These are phyloP conservation scores for Lachancea sp. DNA, from an alignment of 805 yeast genomes.

Conservation along the genomic window DNA sequence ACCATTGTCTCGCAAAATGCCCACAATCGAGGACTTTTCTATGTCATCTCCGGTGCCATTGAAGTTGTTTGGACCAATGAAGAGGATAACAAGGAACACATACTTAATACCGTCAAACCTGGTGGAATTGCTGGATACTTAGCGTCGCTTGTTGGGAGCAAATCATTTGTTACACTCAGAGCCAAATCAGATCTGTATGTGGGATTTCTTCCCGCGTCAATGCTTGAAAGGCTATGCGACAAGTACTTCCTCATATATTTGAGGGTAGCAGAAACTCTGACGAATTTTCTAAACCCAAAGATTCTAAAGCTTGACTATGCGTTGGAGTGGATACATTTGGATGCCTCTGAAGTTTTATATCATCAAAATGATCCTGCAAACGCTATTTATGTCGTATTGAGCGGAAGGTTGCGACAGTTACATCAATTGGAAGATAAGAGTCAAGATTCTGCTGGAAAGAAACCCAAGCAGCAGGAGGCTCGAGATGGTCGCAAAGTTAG, in stretches of 20 bases:
- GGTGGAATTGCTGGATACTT: conserved; percentile 89
- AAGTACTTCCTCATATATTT: conserved; percentile 69
- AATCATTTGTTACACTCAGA: conserved; percentile 65
- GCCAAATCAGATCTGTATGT: conserved; percentile 59
- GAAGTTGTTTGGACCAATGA: conserved; percentile 50
- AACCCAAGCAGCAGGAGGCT: conserved; percentile 7
- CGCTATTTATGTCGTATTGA: conserved; percentile 82
- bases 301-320: conserved; percentile 80
- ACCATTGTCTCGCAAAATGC: conserved; percentile 58
- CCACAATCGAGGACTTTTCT: conserved; percentile 67
- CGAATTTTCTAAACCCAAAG: conserved; percentile 58
- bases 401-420: conserved; percentile 77
- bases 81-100: conserved; percentile 30
- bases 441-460: conserved; percentile 10
- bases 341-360: conserved; percentile 78
- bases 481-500: conserved; percentile 14
- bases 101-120: conserved; percentile 51
- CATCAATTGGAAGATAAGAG: conserved; percentile 15
- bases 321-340: conserved; percentile 86
- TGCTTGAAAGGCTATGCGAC: conserved; percentile 63
- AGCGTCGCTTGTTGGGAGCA: conserved; percentile 71
- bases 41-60: conserved; percentile 70
- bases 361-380: conserved; percentile 82
- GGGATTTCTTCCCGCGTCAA: conserved; percentile 61
- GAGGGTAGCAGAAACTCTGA: conserved; percentile 68